Base-by-base conservation (phyloP, 306 rosid genomes). In the Vicia sativa region DNA sequence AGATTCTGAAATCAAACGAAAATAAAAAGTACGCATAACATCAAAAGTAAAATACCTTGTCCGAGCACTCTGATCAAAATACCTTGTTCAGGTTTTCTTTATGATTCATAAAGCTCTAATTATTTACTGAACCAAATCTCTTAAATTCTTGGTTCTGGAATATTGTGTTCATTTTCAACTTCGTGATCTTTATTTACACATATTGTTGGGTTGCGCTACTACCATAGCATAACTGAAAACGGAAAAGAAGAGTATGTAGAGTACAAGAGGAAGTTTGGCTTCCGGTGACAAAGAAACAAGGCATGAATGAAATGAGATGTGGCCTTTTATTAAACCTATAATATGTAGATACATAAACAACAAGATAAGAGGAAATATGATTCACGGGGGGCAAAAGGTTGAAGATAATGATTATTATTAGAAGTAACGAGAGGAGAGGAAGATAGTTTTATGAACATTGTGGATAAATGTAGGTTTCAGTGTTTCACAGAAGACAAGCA, bases 311-410 rank as follows among this genome's bases (percentile, higher is more conserved):
- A 46, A 68, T 41, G 64, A 21, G 52, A 62, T 35, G 13, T 18
- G 66, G 65, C 70, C 54, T 31, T 68, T 73, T 69, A 77, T 81
- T 81, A n/a, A 65, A 56, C 43, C 52, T 14, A 74, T 64, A 37
- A 18, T 28, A 46, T 58, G 65, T 71, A 67, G 23, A 65, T 43
- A 67, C 77, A 74, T 34, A 43, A 48, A 65, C 41, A 73, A 52
- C 53, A 16, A 56, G 45, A 49, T 63, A 49, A 31, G 66, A 26
- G 50, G 68, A 62, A 49, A 73, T 79, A 73, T 56, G 74, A 59
- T 73, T 68, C 44, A 43, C 1, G 4, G 38, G 60, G 70, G 74
- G 10, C n/a, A n/a, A 23, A 9, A 58, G 49, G 35, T 35, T 39
- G 18, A 15, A 58, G 74, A 73, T 63, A 61, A 60, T 38, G 71